Conservation (phyloP, 768 basidiomycete species). For the Leccinellum rugosiceps region DNA sequence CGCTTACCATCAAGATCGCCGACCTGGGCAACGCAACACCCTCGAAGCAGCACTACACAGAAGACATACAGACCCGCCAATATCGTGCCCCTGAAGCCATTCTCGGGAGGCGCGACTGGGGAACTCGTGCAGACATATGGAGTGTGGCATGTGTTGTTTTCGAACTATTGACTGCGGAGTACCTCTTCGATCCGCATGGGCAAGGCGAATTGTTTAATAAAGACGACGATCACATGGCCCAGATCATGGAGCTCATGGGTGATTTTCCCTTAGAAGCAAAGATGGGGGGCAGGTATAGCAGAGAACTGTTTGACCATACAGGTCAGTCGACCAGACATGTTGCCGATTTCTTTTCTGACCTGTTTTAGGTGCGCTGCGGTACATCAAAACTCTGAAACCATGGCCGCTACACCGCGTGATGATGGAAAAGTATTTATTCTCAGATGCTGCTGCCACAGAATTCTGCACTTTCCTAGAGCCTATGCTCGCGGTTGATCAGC, state of each 20-base stretch:
- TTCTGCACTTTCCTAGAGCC: slow-evolving; percentile 70
- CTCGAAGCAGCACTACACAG: slow-evolving; percentile 85
- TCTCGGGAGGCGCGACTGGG: slow-evolving; percentile 84
- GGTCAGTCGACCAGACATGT: slow-evolving; percentile 39
- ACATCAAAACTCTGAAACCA: slow-evolving; percentile 70
- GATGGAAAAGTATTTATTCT: slow-evolving; percentile 83
- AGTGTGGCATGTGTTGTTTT: slow-evolving; percentile 89
- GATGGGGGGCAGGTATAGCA: slow-evolving; percentile 80
- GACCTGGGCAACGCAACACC: slow-evolving; percentile 94
- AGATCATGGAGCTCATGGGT: slow-evolving; percentile 88
- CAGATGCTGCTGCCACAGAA: slow-evolving; percentile 50
- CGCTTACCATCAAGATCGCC: slow-evolving; percentile 87
- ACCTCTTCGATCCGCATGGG: slow-evolving; percentile 86
- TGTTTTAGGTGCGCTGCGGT: slow-evolving; percentile 58
- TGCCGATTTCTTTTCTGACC: slow-evolving; percentile 3
- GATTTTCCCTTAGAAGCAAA: slow-evolving; percentile 71
- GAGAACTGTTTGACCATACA: slow-evolving; percentile 77
- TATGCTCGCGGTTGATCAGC: slow-evolving; percentile 72
- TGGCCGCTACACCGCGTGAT: slow-evolving; percentile 85
- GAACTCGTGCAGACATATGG: slow-evolving; percentile 84
- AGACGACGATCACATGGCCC: slow-evolving; percentile 95
- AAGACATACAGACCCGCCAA: slow-evolving; percentile 95
- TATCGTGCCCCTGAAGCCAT: slow-evolving; percentile 96
- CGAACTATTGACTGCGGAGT: slow-evolving; percentile 88
- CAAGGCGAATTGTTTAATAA: slow-evolving; percentile 81